Evolutionary conservation across 1,139 yeast genomes (phyloP), one percentile per base, ranked within the genome.

Genomic region (Scheffersomyces quercinus): DNA sequence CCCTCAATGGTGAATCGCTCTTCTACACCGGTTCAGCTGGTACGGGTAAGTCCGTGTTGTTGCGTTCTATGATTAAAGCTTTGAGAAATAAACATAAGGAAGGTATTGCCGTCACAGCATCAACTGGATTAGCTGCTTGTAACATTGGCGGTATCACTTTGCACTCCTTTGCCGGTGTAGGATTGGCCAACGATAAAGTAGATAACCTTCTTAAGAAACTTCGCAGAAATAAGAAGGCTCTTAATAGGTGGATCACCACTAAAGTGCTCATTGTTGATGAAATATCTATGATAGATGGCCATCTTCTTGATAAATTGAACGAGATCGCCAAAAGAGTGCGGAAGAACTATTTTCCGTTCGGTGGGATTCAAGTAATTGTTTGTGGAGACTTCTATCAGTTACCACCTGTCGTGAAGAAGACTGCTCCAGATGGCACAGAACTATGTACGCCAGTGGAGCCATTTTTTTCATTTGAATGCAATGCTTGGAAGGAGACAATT

Each of bases 11-110:
- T 0, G 67, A 71, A 15, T 86, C 84, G 35, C 63, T 89, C 1
- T 90, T 90, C 59, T 90, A 87, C 57, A 90, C 97, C 0, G 98
- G 98, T 34, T 88, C 97, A 34, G 98, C 98, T 0, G 98, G 97
- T 56, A 90, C 97, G 1, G 98, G 98, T 56, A 90, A 90, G 60
- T 88, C 97, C 1, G 83, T 90, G 4, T 70, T 88, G 14, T 68
- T 95, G 39, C 75, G 85, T 46, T 78, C 85, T 26, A 75, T 93
- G 35, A 91, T 93, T 42, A 77, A 80, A 49, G 72, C 77, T 0
- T 67, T 93, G 44, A 74, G 72, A 47, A 45, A 52, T 1, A 73
- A 68, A 42, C 73, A 82, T 56, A 73, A 75, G 1, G 59, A 58
- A 3, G 79, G 79, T 1, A 90, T 90, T 1, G 95, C 89, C 0